phyloP scores from a whole-genome alignment of 176 grass and related monocot species.

The Aegilops longissima region DNA sequence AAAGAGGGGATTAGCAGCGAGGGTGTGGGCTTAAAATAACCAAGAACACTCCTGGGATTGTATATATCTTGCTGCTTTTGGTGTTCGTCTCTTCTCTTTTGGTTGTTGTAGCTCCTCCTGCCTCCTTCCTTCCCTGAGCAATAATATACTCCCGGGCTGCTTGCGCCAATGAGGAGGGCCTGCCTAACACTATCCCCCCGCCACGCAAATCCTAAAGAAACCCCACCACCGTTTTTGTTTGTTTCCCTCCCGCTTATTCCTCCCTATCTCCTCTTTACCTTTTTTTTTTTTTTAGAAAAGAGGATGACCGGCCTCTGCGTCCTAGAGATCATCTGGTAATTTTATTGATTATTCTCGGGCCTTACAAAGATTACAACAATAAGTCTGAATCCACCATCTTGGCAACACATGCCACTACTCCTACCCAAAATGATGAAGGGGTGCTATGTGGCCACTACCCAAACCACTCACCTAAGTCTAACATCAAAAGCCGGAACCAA shows the following conservation, averaged over 20 bases:
- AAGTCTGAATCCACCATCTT: too few species aligned
- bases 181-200: conserved; percentile 53
- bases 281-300: too few species aligned
- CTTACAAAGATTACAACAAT: too few species aligned
- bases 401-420: too few species aligned
- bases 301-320: too few species aligned
- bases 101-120: conserved; percentile 46
- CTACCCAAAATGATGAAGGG: too few species aligned
- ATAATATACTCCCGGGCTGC: conserved; percentile 49
- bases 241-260: conserved; percentile 44
- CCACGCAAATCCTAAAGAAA: conserved; percentile 52
- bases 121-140: conserved; percentile 41
- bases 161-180: conserved; percentile 59
- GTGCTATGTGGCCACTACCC: too few species aligned
- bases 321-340: too few species aligned
- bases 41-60: conserved; percentile 23
- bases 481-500: too few species aligned
- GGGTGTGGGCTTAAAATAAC: conserved; percentile 42
- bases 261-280: conserved; percentile 38
- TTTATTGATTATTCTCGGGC: too few species aligned
- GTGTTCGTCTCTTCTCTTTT: conserved; percentile 45
- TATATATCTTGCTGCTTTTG: conserved; percentile 29
- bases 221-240: conserved; percentile 68
- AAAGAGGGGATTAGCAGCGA: conserved; percentile 48
- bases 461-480: too few species aligned